Percentiles rank a stretch among this genome's conserved stretches.
Conservation (phyloP, 2,329 filamentous ascomycete genomes). For the Colletotrichum neosansevieriae region DNA sequence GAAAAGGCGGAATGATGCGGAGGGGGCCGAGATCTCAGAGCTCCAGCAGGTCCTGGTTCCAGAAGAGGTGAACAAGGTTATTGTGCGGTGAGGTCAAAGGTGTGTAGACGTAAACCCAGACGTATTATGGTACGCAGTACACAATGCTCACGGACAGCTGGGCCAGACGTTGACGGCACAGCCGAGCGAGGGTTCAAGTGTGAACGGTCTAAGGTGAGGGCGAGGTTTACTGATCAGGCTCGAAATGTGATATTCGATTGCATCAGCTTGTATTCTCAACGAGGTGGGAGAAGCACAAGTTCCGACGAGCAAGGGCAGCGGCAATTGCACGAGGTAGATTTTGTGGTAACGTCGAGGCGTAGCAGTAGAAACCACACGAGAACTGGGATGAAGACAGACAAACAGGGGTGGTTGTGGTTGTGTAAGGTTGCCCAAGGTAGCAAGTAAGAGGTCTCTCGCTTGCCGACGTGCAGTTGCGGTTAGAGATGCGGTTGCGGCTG, state of each 20-base stretch:
- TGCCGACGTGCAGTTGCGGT: conserved; percentile 20
- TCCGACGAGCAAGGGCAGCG: background rate
- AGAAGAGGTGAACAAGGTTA: conserved; percentile 27
- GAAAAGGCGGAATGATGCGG: conserved; percentile 11
- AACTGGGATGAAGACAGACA: conserved; percentile 5
- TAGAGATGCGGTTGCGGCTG: conserved; percentile 26
- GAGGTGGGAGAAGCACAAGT: background rate
- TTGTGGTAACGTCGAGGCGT: conserved; percentile 22
- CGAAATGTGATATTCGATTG: conserved; percentile 21
- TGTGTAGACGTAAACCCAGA: conserved; percentile 15
- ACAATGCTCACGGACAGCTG: conserved; percentile 17
- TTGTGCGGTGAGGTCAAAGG: conserved; percentile 5
- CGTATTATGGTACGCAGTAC: background rate
- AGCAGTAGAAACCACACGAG: conserved; percentile 23
- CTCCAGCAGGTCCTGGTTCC: conserved; percentile 28
- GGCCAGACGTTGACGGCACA: conserved; percentile 19
- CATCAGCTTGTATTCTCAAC: conserved; percentile 1
- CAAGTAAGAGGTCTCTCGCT: conserved; percentile 13
- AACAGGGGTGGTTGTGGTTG: background rate
- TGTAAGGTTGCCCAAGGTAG: background rate
- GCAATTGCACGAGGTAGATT: conserved; percentile 9
- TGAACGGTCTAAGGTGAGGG: background rate
- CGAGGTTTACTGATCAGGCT: conserved; percentile 10
- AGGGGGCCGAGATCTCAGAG: conserved; percentile 35
- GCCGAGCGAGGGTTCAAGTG: conserved; percentile 20